Conservation (phyloP, 176 grass and related monocot species). For the Lolium rigidum region DNA sequence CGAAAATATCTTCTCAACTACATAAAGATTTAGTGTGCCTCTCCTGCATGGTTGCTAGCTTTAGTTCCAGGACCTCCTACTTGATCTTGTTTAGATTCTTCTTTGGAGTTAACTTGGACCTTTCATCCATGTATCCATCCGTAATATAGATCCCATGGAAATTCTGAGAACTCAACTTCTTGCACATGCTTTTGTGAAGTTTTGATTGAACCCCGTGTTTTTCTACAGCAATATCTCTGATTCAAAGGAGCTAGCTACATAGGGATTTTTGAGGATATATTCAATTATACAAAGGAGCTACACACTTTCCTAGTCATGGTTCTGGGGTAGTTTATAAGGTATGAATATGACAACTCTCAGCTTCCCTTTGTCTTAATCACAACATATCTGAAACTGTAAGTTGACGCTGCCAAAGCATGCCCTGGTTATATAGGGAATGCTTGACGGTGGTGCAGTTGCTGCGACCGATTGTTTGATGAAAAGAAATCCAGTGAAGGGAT, state of each 20-base stretch:
- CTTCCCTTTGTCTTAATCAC: too few species aligned
- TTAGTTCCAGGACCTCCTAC: too few species aligned
- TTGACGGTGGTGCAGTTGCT: too few species aligned
- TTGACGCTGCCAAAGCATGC: not conserved
- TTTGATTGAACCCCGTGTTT: not conserved
- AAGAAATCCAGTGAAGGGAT: too few species aligned
- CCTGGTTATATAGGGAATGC: not conserved
- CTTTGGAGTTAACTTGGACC: not conserved
- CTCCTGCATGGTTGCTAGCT: not conserved
- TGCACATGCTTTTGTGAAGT: not conserved
- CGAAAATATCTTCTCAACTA: too few species aligned
- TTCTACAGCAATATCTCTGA: not conserved
- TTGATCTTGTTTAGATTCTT: not conserved
- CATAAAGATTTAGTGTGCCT: not conserved
- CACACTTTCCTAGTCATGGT: too few species aligned
- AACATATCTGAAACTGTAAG: not conserved
- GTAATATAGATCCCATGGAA: not conserved
- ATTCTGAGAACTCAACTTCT: not conserved
- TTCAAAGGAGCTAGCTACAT: not conserved
- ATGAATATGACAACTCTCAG: too few species aligned
- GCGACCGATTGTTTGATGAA: too few species aligned
- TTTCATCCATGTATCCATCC: not conserved
- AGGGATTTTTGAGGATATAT: not conserved
- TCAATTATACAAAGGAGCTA: too few species aligned
- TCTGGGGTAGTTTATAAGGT: too few species aligned